These are phyloP conservation scores for Ustilago esculenta DNA, from an alignment of 1,284 basidiomycete species.

Conservation along the genomic window DNA sequence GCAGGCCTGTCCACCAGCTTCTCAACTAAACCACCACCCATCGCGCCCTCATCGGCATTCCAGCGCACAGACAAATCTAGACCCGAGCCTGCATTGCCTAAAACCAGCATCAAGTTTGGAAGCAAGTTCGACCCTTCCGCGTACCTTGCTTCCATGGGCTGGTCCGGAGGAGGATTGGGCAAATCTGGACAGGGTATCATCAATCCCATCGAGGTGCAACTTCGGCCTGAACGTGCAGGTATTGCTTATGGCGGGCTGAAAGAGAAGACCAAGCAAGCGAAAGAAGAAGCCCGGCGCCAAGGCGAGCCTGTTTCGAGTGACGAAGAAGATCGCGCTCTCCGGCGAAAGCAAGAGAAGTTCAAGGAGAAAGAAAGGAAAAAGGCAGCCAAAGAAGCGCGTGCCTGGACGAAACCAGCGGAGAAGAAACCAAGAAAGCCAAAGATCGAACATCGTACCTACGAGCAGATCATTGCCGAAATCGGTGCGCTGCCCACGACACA, in stretches of 20 bases:
- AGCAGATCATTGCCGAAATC: constrained; percentile 61
- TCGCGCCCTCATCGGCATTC: constrained; percentile 34
- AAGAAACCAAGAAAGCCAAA: constrained; percentile 53
- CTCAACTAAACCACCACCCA: constrained; percentile 6
- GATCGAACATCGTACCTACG: constrained; percentile 64
- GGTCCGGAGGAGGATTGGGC: constrained; percentile 65
- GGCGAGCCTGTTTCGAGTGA: constrained; percentile 45
- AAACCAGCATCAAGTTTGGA: constrained; percentile 47
- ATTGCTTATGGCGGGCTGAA: constrained; percentile 64
- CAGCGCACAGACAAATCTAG: constrained; percentile 7
- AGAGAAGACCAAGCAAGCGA: constrained; percentile 63
- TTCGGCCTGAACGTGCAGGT: constrained; percentile 62
- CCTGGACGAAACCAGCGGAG: constrained; percentile 49
- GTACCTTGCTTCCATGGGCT: constrained; percentile 64
- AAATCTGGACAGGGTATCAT: constrained; percentile 62
- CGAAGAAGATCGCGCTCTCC: constrained; percentile 29
- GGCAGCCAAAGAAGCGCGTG: constrained; percentile 13
- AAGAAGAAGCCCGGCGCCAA: constrained; percentile 50
- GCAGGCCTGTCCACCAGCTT: constrained; percentile 35
- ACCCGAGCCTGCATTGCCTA: not conserved
- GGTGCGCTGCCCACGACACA: constrained; percentile 29
- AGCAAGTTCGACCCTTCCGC: constrained; percentile 61
- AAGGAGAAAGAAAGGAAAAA: constrained; percentile 70
- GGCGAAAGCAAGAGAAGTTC: not conserved
- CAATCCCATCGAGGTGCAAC: constrained; percentile 64